Base-by-base conservation (phyloP, 208 protist species). In the Histomonas meleagridis region DNA sequence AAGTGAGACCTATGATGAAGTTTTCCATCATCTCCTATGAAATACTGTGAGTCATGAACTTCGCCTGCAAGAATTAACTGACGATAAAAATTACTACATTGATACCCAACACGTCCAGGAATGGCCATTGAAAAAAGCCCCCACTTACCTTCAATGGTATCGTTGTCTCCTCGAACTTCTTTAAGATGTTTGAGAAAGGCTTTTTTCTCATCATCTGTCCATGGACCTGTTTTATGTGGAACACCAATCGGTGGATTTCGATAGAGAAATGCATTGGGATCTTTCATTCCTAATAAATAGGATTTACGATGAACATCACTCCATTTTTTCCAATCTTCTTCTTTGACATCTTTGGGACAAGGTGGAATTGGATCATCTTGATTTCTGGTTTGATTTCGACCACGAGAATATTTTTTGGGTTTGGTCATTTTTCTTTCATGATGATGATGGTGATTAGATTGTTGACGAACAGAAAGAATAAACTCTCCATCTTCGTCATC, bases 41-140 rank as follows among this genome's bases (percentile, higher is more conserved):
- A 21, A 69, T 91, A 91, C 18, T 53, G 32, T 46, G 55, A 91
- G 46, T 91, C 86, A 32, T 48, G 14, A 32, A 91, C 46, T 65
- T 65, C 49, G 7, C 55, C 53, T 38, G 16, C 35, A 21, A 23
- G 12, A n/a, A 91, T 60, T 5, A 91, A 32, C 12, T 55, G 12
- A 1, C 86, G 21, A 32, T 91, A 91, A 32, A 69, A 91, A 35
- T 91, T 91, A 49, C 49, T 65, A 53, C 86, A 91, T 38, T 95
- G 95, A 65, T 95, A 95, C 10, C 95, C 95, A 21, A 95, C 95
- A 46, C 95, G 92, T 0, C 95, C 95, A 23, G 94, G 95, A 65
- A 95, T 95, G n/a, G 76, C 43, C 92, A 94, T 92, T 21, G 93
- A 92, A 79, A 95, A 95, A 9, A 95, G 91, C 60, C 95, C 95